Conservation (phyloP, 1,284 basidiomycete genomes). For the Boletus mariae region DNA sequence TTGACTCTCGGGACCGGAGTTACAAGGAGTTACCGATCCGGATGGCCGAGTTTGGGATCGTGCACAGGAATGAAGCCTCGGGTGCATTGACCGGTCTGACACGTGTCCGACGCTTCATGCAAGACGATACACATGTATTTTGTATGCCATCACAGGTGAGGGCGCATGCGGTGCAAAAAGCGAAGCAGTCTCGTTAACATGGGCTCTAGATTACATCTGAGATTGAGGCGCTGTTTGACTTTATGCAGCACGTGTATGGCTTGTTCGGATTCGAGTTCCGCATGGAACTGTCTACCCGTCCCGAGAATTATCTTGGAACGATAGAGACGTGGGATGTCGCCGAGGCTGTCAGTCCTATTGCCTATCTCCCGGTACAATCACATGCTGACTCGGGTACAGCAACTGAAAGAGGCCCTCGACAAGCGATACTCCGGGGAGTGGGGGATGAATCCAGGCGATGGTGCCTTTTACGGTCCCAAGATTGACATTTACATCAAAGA, state of each 20-base stretch:
- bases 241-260: constrained; percentile 92
- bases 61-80: constrained; percentile 96
- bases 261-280: constrained; percentile 98
- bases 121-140: constrained; percentile 97
- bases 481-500: constrained; percentile 98
- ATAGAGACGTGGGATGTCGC: constrained; percentile 90
- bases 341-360: constrained; percentile 56
- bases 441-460: constrained; percentile 94
- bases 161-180: background rate
- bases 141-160: constrained; percentile 88
- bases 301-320: constrained; percentile 91
- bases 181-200: background rate
- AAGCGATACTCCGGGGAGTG: constrained; percentile 87
- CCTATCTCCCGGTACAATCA: background rate
- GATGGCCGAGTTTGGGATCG: constrained; percentile 97
- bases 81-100: constrained; percentile 94
- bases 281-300: constrained; percentile 93
- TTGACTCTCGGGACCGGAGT: constrained; percentile 90
- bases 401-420: constrained; percentile 84
- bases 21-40: constrained; percentile 96
- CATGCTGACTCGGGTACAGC: constrained; percentile 42
- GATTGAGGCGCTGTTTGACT: constrained; percentile 87
- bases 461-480: constrained; percentile 96
- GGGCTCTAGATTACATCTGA: constrained; percentile 76
- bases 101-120: constrained; percentile 91